Conservation (phyloP, 305 asterid species). For the Plantago rigida region DNA sequence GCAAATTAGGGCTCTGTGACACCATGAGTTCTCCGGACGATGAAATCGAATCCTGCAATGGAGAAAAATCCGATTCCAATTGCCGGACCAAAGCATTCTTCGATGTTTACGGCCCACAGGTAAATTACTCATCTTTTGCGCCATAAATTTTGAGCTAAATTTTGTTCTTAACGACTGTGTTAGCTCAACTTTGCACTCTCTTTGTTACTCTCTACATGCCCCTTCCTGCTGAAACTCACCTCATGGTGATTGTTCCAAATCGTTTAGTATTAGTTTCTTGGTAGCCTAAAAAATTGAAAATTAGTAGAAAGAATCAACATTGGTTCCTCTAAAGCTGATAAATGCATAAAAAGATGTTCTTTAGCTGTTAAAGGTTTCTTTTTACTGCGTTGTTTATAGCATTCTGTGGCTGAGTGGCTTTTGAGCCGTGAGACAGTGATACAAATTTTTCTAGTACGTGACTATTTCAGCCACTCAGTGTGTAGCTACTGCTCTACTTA, state of each 20-base stretch:
- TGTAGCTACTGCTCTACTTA: constrained; percentile 2
- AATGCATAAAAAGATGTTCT: constrained; percentile 2
- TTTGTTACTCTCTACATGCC: not conserved
- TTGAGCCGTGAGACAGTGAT: not conserved
- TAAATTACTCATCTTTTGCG: constrained; percentile 6
- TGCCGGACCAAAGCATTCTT: constrained; percentile 41
- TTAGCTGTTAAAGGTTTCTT: not conserved
- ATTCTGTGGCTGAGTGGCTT: not conserved
- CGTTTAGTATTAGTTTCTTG: not conserved
- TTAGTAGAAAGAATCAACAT: not conserved
- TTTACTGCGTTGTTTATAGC: not conserved
- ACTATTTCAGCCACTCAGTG: not conserved
- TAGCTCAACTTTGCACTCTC: not conserved
- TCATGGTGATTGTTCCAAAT: not conserved
- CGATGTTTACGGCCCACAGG: constrained; percentile 82
- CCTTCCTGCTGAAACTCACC: not conserved
- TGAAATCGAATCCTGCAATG: constrained; percentile 28
- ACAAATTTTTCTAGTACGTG: not conserved
- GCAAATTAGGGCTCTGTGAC: constrained; percentile 5
- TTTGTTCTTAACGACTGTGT: not conserved
- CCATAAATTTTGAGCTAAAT: not conserved
- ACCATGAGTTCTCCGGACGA: constrained; percentile 37
- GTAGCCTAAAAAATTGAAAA: not conserved
- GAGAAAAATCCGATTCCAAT: constrained; percentile 30
- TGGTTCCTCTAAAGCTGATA: not conserved